Evolutionary conservation across 257 asterid genomes (phyloP), one percentile per base, ranked within the genome.

Genomic region (Prunella vulgaris): DNA sequence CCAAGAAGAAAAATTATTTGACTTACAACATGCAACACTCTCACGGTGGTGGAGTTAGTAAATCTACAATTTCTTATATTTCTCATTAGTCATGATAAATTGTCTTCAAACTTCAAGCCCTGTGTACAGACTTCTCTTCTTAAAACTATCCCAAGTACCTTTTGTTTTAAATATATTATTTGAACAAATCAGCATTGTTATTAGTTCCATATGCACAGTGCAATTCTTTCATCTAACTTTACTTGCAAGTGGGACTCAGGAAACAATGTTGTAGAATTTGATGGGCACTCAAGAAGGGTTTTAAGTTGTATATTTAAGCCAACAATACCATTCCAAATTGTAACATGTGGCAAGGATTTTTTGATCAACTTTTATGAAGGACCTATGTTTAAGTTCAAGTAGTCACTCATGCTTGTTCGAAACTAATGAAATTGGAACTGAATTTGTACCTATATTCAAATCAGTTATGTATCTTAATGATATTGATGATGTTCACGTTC

Each of bases 221-320:
- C 57, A 14, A 57, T 8, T 52, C 49, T 52, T 58, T 25, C 28
- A n/a, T 59, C 69, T 59, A 64, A 38, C 35, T 76, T 75, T 64
- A 68, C 72, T 83, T 82, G 82, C 83, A 93, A 96, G 89, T 94
- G 97, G 99, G 99, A 94, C 79, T 88, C 97, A 28, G 99, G 99
- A 79, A 84, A 87, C 38, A 94, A 85, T 75, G 96, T 91, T 18
- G 99, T 97, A 68, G 97, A 94, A 52, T 94, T 94, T 52, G 99
- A 94, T 80, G 99, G 97, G 35, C 97, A 94, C 63, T 94, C 99
- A 27, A 88, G 80, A 77, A 87, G 96, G 79, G 96, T 86, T 62
- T 70, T 94, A 76, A 94, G 99, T 74, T 94, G 99, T 79, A 84
- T 95, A 18, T 88, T 91, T 81, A 94, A 94, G 88, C 96, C 99